phyloP scores from a whole-genome alignment of 345 rosid species.

The Garcia nutans region DNA sequence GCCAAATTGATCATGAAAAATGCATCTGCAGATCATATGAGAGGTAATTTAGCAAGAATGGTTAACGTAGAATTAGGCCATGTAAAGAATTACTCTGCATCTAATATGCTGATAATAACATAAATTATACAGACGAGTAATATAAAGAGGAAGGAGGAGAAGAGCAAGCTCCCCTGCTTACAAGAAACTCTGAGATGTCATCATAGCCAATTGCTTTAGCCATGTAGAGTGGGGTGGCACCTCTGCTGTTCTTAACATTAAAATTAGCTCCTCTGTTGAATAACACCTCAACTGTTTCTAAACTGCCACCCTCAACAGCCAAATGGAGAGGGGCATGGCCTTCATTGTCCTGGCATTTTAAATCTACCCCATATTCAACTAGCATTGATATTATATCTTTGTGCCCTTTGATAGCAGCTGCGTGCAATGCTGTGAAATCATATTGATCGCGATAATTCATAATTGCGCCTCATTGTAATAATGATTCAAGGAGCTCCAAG shows the following conservation, averaged over 20 bases:
- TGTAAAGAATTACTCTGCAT: not conserved
- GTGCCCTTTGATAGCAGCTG: constrained; percentile 51
- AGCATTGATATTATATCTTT: constrained; percentile 37
- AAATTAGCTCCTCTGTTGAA: constrained; percentile 40
- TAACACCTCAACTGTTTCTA: constrained; percentile 42
- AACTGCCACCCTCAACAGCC: constrained; percentile 48
- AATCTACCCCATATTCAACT: constrained; percentile 29
- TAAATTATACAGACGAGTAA: not conserved
- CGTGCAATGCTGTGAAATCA: constrained; percentile 49
- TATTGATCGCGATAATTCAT: constrained; percentile 40
- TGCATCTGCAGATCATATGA: not conserved
- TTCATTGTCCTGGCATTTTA: constrained; percentile 43
- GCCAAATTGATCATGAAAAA: not conserved
- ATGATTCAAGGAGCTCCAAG: constrained; percentile 12
- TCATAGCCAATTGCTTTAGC: constrained; percentile 40
- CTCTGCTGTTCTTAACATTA: constrained; percentile 34
- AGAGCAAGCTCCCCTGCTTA: constrained; percentile 26
- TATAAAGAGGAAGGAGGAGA: constrained; percentile 4
- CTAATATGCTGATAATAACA: too few relatives aligned
- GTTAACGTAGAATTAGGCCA: not conserved
- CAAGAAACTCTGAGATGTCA: constrained; percentile 30
- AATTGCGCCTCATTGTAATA: constrained; percentile 31
- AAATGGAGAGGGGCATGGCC: constrained; percentile 53
- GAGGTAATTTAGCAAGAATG: not conserved
- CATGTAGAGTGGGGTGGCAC: constrained; percentile 41